phyloP scores from a whole-genome alignment of 192 early-diverging fungal genomes.

The Umbelopsis isabellina region DNA sequence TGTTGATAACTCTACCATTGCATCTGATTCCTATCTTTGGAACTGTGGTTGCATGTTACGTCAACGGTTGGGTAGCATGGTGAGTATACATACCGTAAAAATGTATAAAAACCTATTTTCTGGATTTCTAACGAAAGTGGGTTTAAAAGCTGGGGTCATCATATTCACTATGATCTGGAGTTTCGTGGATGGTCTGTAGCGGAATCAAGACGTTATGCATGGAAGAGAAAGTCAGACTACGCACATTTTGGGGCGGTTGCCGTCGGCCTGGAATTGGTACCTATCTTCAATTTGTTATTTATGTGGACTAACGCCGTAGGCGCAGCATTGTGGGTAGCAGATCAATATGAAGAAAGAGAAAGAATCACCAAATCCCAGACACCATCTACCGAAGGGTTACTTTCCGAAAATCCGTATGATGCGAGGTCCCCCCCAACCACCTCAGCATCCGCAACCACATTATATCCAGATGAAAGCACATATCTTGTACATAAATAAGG shows the following conservation, averaged over 20 bases:
- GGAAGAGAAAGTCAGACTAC: slow-evolving; percentile 39
- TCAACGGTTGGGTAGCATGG: slow-evolving; percentile 56
- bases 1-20: slow-evolving; percentile 61
- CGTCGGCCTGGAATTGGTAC: slow-evolving; percentile 63
- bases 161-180: slow-evolving; percentile 58
- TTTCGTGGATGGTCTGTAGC: slow-evolving; percentile 50
- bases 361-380: not conserved
- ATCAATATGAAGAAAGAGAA: slow-evolving; percentile 56
- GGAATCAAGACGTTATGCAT: slow-evolving; percentile 49
- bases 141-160: slow-evolving; percentile 48
- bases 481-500: slow-evolving; percentile 15
- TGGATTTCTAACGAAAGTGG: not conserved
- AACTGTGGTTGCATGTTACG: slow-evolving; percentile 46
- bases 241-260: slow-evolving; percentile 51
- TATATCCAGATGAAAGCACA: slow-evolving; percentile 22
- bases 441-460: slow-evolving; percentile 10
- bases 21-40: slow-evolving; percentile 63
- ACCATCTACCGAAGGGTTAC: slow-evolving; percentile 6
- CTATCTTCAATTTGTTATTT: slow-evolving; percentile 63
- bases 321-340: slow-evolving; percentile 65
- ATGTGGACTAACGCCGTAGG: slow-evolving; percentile 75
- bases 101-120: not conserved
- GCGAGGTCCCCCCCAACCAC: not conserved
- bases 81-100: not conserved
- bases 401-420: slow-evolving; percentile 1